Base-by-base conservation (phyloP, 495 filamentous ascomycete genomes). In the Ramalina intermedia region DNA sequence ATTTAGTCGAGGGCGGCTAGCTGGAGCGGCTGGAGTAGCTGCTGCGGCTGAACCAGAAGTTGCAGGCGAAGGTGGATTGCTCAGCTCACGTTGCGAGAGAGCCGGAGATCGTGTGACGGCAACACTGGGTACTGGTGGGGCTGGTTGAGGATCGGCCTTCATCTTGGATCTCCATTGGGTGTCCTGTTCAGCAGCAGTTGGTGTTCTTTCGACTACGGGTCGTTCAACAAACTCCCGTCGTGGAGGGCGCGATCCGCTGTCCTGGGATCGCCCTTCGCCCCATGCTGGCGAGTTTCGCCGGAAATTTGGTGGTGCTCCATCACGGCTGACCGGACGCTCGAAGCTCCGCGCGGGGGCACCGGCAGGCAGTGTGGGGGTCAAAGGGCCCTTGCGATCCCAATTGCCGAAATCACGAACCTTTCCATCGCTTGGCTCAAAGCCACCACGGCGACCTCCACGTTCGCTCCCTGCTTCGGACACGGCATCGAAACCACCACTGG, bases 351-450 rank as follows among this genome's bases (percentile, higher is more conserved):
- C 68, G 21, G 69, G 61, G 12, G 68, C 60, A 37, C 71, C 74
- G 52, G 81, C 73, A 36, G 72, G 61, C 27, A 82, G 64, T 18
- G 75, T 63, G 9, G 89, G 85, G 38, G 89, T 84, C 40, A 95
- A 74, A 24, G 93, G 91, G 20, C 91, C 93, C 58, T 87, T 90
- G 48, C 91, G 84, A 64, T 95, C 90, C 91, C 91, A 98, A 67
- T 87, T 91, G 50, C 76, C 72, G 55, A 96, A 84, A 58, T 95
- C 87, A 20, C 89, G 82, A 46, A 82, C 67, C 63, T 88, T 93
- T 52, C 85, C 84, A 60, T 94, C 87, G 51, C 81, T 79, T 53
- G 68, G 61, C 24, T 75, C 70, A 48, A 74, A 77, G 58, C 67
- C 69, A 55, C 70, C 69, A 55, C 70, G 66, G 55, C 71, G 68